phyloP scores from a whole-genome alignment of 164 flowering plant species.

The Vitis amurensis region DNA sequence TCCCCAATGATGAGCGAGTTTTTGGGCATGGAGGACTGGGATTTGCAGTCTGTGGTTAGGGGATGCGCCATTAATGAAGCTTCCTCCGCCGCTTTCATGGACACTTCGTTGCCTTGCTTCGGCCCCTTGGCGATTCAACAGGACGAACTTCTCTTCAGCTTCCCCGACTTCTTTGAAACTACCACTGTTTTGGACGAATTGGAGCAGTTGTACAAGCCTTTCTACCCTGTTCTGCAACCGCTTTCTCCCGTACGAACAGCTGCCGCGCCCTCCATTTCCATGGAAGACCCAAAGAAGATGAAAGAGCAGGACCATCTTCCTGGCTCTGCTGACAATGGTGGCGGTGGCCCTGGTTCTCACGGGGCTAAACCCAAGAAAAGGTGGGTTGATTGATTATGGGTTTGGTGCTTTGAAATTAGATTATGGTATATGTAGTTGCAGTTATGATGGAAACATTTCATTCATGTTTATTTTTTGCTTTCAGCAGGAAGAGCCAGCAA shows the following conservation, averaged over 20 bases:
- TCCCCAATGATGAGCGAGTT: conserved; percentile 2
- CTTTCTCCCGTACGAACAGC: conserved; percentile 10
- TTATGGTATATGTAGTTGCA: not conserved
- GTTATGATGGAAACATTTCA: not conserved
- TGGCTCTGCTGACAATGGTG: not conserved
- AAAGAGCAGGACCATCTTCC: not conserved
- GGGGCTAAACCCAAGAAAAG: conserved; percentile 27
- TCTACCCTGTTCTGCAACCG: conserved; percentile 15
- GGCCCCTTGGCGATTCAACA: conserved; percentile 3
- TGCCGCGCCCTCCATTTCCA: conserved; percentile 2
- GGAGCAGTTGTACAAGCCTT: conserved; percentile 43
- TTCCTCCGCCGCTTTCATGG: not conserved
- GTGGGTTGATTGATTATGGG: conserved; percentile 6
- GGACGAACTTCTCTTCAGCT: conserved; percentile 12
- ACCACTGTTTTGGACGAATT: conserved; percentile 22
- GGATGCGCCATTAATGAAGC: conserved; percentile 9
- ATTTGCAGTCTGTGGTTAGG: conserved; percentile 44
- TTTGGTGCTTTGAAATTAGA: not conserved
- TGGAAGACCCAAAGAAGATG: conserved; percentile 7
- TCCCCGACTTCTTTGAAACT: conserved; percentile 13
- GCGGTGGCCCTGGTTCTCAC: not conserved
- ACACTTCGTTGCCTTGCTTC: not conserved
- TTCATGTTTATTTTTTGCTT: too few relatives aligned
- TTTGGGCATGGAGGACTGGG: conserved; percentile 36
- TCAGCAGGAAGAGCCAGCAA: conserved; percentile 40